Evolutionary conservation across 768 basidiomycete species (phyloP), one percentile per base, ranked within the genome.

Genomic region (Candolleomyces efflorescens): DNA sequence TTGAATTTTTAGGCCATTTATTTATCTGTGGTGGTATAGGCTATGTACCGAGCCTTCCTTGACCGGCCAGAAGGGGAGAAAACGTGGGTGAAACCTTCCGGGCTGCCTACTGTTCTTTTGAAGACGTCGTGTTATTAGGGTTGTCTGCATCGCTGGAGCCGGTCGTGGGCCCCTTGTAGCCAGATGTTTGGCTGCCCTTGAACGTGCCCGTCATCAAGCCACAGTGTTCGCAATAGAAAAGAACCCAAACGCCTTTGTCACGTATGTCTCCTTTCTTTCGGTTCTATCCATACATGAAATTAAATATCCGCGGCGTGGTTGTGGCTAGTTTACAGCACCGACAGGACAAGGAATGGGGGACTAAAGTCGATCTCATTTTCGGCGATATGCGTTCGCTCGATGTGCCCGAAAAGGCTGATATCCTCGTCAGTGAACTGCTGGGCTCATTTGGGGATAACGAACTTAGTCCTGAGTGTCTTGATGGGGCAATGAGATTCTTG

Each of bases 371-470:
- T 56, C 79, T 99, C 38, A 65, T 98, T n/a, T 90, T 89, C 66
- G 96, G 96, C 2, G 97, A 99, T 71, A 98, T 99, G 97, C 81
- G 97, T 15, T 75, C 76, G 24, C 75, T 97, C 45, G 78, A 86
- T 9, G 72, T 96, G 0, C 94, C 96, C 5, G 92, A 97, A 64
- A 80, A 82, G 62, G 94, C 85, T 26, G 97, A 98, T 70, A 92
- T 99, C 60, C 76, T 99, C 58, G 88, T 99, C 65, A 96, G 91
- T 74, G 97, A 99, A 71, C 82, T 99, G 20, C 73, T 99, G 64
- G 97, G 97, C 3, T 95, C 93, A 3, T 98, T 99, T 74, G 97
- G 96, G 1, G 97, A 99, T 72, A 99, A 99, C 59, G 97, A 99
- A 70, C 83, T 98, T 49, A 95, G 94, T 67, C 97, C 97, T 0